Evolutionary conservation across 2,329 filamentous ascomycete genomes (phyloP).

Genomic region (Claviceps paspali): DNA sequence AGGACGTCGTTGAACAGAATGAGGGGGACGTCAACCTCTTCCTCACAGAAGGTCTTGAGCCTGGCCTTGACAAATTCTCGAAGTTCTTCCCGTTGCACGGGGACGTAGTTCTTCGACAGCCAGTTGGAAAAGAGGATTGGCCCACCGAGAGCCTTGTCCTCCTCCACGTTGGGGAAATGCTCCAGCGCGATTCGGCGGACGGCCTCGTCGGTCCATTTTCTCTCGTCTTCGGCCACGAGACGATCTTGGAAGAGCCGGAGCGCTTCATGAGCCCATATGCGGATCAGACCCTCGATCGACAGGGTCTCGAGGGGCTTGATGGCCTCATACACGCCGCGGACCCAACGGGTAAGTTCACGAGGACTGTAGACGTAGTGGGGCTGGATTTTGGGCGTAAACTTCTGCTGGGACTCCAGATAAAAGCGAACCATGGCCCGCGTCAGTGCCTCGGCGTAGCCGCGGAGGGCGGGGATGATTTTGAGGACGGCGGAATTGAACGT

Average conservation of each 20-base stretch:
- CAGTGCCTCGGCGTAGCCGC: constrained; percentile 84
- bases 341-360: constrained; percentile 95
- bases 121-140: constrained; percentile 98
- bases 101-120: constrained; percentile 96
- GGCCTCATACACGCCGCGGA: constrained; percentile 91
- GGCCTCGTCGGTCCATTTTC: constrained; percentile 84
- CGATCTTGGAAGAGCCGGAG: constrained; percentile 93
- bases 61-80: constrained; percentile 96
- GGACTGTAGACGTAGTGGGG: constrained; percentile 99
- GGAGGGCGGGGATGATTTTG: constrained; percentile 90
- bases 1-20: constrained; percentile 99
- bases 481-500: constrained; percentile 94
- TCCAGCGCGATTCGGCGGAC: constrained; percentile 77
- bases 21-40: constrained; percentile 95
- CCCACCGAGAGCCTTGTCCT: constrained; percentile 72
- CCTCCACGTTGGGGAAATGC: constrained; percentile 89
- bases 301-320: constrained; percentile 83
- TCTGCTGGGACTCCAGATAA: constrained; percentile 84
- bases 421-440: constrained; percentile 97
- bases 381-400: constrained; percentile 92
- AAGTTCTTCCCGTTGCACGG: constrained; percentile 86
- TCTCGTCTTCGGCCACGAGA: constrained; percentile 84
- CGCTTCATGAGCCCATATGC: constrained; percentile 97
- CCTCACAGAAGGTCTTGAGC: constrained; percentile 95
- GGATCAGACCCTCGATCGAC: constrained; percentile 76